Percentiles rank a stretch among this genome's conserved stretches.
Conservation (phyloP, 805 yeast genomes). For the Zygoascus flipseniorum region DNA sequence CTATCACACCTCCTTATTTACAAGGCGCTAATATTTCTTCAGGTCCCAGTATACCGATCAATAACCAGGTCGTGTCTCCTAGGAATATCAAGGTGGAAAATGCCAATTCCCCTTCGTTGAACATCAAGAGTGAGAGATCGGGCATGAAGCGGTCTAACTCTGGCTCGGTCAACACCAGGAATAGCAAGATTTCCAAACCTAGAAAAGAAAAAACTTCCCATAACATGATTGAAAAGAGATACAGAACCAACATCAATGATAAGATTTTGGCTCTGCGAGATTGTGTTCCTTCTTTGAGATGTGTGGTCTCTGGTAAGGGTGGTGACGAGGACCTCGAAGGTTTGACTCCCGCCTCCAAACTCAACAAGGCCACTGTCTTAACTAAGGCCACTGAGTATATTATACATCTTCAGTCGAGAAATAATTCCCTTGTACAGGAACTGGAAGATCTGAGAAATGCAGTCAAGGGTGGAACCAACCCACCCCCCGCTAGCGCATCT, state of each 20-base stretch:
- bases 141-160: neutral
- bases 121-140: neutral
- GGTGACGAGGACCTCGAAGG: conserved; percentile 57
- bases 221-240: conserved; percentile 74
- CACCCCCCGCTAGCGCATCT: neutral
- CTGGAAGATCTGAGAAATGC: conserved; percentile 37
- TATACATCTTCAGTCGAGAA: conserved; percentile 57
- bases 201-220: conserved; percentile 50
- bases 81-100: neutral
- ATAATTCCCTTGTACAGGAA: conserved; percentile 43
- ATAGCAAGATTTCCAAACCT: conserved; percentile 18
- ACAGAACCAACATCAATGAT: conserved; percentile 67
- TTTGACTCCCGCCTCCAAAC: conserved; percentile 61
- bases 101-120: neutral
- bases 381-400: conserved; percentile 77
- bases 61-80: neutral
- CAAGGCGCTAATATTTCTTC: conserved; percentile 4
- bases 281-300: conserved; percentile 69
- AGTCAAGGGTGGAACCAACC: neutral
- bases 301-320: conserved; percentile 41
- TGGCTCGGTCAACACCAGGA: neutral
- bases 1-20: neutral
- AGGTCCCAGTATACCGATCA: neutral
- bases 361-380: conserved; percentile 70
- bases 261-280: conserved; percentile 62